A percentile compares a stretch with the other conserved stretches of the same genome.
phyloP scores from a whole-genome alignment of 2,329 filamentous ascomycete genomes.

The Clonostachys byssicola region DNA sequence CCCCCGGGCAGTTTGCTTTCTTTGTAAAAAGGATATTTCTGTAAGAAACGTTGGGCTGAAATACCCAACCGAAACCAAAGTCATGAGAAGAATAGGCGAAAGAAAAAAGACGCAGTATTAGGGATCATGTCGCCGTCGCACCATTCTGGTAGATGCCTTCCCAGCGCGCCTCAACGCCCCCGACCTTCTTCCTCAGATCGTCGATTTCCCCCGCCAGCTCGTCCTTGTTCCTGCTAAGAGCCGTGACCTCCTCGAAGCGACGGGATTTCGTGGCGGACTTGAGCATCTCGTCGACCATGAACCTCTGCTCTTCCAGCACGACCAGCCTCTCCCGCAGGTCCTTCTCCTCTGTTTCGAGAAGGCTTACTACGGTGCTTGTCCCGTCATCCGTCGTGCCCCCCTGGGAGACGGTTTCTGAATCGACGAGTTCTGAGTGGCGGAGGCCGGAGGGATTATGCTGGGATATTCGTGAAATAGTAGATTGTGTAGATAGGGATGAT shows the following conservation, averaged over 20 bases:
- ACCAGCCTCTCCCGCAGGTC: conserved; percentile 74
- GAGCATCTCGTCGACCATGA: conserved; percentile 85
- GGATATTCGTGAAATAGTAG: conserved; percentile 18
- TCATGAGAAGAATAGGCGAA: no score
- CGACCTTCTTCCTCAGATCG: conserved; percentile 58
- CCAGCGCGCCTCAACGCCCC: conserved; percentile 59
- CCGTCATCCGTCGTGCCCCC: conserved; percentile 34
- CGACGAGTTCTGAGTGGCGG: conserved; percentile 40
- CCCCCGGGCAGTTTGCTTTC: no score
- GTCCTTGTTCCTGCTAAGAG: conserved; percentile 73
- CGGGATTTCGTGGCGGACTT: conserved; percentile 69
- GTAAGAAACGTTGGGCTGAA: no score
- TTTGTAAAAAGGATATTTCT: no score
- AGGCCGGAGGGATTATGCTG: conserved; percentile 29
- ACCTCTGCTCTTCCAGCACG: conserved; percentile 86
- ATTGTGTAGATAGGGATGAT: conserved; percentile 15
- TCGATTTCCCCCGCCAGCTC: conserved; percentile 79
- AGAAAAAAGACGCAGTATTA: no score
- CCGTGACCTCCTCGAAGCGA: conserved; percentile 82
- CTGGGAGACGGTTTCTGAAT: conserved; percentile 39
- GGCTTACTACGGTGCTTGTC: conserved; percentile 47
- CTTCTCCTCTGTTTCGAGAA: conserved; percentile 78
- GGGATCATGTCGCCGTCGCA: not conserved
- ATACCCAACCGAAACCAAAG: no score
- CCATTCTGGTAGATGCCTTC: conserved; percentile 40